Evolutionary conservation across 257 asterid species (phyloP), one percentile per base, ranked within the genome.

Genomic region (Solanum corneliomulleri): DNA sequence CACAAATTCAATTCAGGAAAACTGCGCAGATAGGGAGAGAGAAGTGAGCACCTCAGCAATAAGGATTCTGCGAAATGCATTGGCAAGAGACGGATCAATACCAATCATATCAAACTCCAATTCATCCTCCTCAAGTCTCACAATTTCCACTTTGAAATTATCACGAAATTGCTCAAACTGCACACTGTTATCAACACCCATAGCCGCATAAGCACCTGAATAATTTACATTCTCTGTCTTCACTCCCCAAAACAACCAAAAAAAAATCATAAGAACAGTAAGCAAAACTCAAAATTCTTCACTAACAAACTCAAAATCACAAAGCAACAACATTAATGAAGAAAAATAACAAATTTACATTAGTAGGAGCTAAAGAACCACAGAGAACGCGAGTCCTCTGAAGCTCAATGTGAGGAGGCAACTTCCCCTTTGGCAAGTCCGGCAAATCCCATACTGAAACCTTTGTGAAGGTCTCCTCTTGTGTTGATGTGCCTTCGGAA

Each of bases 81-180:
- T 97, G 35, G 97, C 99, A 85, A 97, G 84, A 29, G 99, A 91
- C 74, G 97, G 94, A 91, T 97, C 98, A 83, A 95, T 92, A 37
- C 99, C 99, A 88, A 97, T 89, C 97, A 97, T 90, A 91, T 97
- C 99, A 81, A 96, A 94, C 81, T 95, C 98, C 88, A 97, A 90
- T 35, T 93, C 98, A 47, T 96, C 96, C 77, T 92, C 94, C 0
- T 91, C 86, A 23, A 94, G 95, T 35, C 71, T 89, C 77, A 88
- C 86, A 27, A 95, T 92, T 85, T 95, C 98, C 47, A 95, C 99
- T 90, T 90, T 92, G 68, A 96, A 96, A 44, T 92, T 93, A 21
- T 88, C 88, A 4, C 95, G 93, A 58, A 97, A 97, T 31, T 92
- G 92, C 77, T 92, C 93, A 74, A 95, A 87, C 33, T 91, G 92